These are phyloP conservation scores for Didymella pomorum DNA, from an alignment of 2,329 filamentous ascomycete genomes.

Conservation along the genomic window DNA sequence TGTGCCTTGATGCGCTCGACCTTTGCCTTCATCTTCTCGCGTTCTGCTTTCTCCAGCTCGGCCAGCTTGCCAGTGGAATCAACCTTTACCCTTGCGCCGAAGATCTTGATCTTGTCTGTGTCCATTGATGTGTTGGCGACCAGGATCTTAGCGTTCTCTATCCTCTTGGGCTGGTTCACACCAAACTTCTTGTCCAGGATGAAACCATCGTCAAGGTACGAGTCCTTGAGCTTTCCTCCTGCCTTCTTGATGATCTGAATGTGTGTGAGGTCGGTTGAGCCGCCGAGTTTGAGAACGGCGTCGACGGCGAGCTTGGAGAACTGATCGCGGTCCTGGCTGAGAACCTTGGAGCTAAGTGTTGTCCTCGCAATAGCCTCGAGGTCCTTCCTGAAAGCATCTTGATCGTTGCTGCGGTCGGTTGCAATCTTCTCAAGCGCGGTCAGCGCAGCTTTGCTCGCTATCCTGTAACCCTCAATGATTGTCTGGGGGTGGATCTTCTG, in stretches of 20 bases:
- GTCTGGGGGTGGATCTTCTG: conserved; percentile 99
- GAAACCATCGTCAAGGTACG: conserved; percentile 97
- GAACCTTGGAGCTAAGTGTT: conserved; percentile 95
- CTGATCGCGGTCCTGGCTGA: conserved; percentile 91
- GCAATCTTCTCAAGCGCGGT: conserved; percentile 83
- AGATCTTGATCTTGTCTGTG: conserved; percentile 99
- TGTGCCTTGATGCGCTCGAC: conserved; percentile 99
- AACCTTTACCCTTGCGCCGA: conserved; percentile 95
- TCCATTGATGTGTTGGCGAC: conserved; percentile 99
- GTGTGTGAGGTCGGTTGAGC: conserved; percentile 91
- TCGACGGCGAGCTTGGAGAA: conserved; percentile 91
- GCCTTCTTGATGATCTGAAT: conserved; percentile 99
- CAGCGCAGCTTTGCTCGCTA: conserved; percentile 90
- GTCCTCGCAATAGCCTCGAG: conserved; percentile 90
- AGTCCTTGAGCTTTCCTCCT: conserved; percentile 95
- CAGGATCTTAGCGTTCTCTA: conserved; percentile 98
- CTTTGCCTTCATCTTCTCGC: conserved; percentile 99
- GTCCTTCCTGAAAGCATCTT: conserved; percentile 86
- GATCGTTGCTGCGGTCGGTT: conserved; percentile 86
- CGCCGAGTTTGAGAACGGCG: conserved; percentile 87
- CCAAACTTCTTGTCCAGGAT: conserved; percentile 99
- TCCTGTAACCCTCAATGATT: conserved; percentile 98
- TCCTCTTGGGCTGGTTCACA: conserved; percentile 95
- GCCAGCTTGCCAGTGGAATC: conserved; percentile 95
- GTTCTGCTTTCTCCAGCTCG: conserved; percentile 97